phyloP scores from a whole-genome alignment of 1,284 basidiomycete species.

The Sphaerobolus stellatus region DNA sequence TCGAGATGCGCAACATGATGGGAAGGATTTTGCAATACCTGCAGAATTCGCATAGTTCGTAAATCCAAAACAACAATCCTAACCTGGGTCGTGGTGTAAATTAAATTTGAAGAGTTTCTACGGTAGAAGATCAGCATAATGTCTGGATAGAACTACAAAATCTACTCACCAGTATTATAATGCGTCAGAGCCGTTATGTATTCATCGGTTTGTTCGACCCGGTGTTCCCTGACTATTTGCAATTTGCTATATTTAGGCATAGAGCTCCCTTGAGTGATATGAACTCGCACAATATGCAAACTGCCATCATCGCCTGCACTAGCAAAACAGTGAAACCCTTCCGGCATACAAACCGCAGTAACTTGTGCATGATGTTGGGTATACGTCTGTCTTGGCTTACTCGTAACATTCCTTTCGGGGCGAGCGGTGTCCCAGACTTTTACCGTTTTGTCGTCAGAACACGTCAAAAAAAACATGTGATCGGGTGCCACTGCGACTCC shows the following conservation, averaged over 20 bases:
- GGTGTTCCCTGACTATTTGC: constrained; percentile 74
- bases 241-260: constrained; percentile 79
- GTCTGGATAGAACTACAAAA: background rate
- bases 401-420: constrained; percentile 77
- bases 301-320: constrained; percentile 86
- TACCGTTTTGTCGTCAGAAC: constrained; percentile 82
- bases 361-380: constrained; percentile 77
- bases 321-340: constrained; percentile 85
- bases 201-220: constrained; percentile 66
- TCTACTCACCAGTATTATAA: constrained; percentile 76
- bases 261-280: constrained; percentile 60
- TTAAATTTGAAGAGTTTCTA: constrained; percentile 59
- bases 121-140: background rate
- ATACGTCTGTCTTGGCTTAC: constrained; percentile 76
- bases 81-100: constrained; percentile 84
- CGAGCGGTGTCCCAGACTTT: constrained; percentile 83
- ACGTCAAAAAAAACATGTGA: constrained; percentile 90
- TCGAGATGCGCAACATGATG: constrained; percentile 75
- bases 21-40: constrained; percentile 79
- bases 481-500: constrained; percentile 88
- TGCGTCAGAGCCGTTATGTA: constrained; percentile 78
- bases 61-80: constrained; percentile 81
- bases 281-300: constrained; percentile 79
- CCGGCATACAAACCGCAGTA: constrained; percentile 78
- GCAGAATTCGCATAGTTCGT: constrained; percentile 76